phyloP scores from a whole-genome alignment of 2,329 filamentous ascomycete species.

The Knufia fluminis region DNA sequence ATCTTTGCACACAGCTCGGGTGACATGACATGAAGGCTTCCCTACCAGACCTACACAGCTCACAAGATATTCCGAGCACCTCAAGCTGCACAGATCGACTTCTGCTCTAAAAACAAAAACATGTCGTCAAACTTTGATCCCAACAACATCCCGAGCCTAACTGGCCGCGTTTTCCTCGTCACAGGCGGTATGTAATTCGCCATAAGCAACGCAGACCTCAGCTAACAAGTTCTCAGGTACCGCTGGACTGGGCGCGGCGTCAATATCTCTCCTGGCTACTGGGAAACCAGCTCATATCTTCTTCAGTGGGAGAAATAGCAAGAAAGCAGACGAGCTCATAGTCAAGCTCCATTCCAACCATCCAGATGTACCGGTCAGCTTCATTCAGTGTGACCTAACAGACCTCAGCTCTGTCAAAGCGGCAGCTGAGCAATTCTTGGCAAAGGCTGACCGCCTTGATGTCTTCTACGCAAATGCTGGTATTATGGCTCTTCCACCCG shows the following conservation, averaged over 20 bases:
- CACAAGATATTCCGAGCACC: too few relatives aligned
- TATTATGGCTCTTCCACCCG: conserved; percentile 23
- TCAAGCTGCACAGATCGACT: too few relatives aligned
- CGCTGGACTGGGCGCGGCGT: conserved; percentile 35
- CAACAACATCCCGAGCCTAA: conserved; percentile 32
- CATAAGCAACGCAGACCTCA: not conserved
- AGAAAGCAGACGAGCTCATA: conserved; percentile 28
- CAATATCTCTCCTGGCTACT: conserved; percentile 35
- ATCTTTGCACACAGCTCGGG: too few relatives aligned
- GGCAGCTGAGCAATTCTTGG: conserved; percentile 28
- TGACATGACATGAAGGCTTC: too few relatives aligned
- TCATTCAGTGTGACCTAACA: conserved; percentile 38
- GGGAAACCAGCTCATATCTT: conserved; percentile 39
- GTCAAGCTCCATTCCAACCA: conserved; percentile 27
- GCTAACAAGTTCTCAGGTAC: not conserved
- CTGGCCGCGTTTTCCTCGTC: conserved; percentile 35
- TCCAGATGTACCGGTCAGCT: conserved; percentile 23
- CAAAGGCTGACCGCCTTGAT: conserved; percentile 20
- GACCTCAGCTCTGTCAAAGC: conserved; percentile 36
- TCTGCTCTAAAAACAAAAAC: too few relatives aligned
- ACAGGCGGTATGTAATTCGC: conserved; percentile 31
- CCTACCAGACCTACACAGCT: too few relatives aligned
- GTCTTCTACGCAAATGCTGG: conserved; percentile 27
- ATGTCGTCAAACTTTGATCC: not conserved
- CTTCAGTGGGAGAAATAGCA: conserved; percentile 33